Conservation (phyloP, 2,329 filamentous ascomycete genomes). For the Grosmannia penicillata region DNA sequence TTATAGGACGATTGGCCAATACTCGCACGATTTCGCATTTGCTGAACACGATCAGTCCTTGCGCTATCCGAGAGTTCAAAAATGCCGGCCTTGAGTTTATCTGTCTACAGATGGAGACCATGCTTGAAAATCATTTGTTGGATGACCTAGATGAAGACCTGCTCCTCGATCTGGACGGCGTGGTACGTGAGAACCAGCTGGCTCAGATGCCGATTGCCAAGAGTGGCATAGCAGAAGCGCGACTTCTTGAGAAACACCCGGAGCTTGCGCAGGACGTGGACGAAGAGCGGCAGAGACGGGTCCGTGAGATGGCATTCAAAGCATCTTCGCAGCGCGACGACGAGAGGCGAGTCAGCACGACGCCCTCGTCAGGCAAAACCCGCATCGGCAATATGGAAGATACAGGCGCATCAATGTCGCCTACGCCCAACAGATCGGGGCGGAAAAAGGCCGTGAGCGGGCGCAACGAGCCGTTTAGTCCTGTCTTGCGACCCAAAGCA, state of each 20-base stretch:
- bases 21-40: constrained; percentile 74
- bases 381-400: constrained; percentile 54
- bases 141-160: constrained; percentile 76
- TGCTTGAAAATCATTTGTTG: constrained; percentile 80
- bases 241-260: constrained; percentile 50
- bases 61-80: constrained; percentile 73
- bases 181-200: constrained; percentile 72
- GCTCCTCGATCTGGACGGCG: constrained; percentile 62
- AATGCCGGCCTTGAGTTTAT: constrained; percentile 80
- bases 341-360: constrained; percentile 32
- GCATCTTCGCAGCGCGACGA: constrained; percentile 46
- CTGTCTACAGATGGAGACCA: constrained; percentile 76
- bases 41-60: constrained; percentile 74
- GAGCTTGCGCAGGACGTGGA: constrained; percentile 49
- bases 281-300: constrained; percentile 52
- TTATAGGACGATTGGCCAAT: constrained; percentile 72
- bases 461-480: constrained; percentile 53
- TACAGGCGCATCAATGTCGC: no score
- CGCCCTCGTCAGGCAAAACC: constrained; percentile 40
- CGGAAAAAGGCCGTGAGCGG: constrained; percentile 29
- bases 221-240: constrained; percentile 54
- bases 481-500: constrained; percentile 50
- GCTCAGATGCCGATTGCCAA: constrained; percentile 62
- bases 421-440: constrained; percentile 28
- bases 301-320: constrained; percentile 64